Conservation (phyloP, 129 eudicot species). For the Calendula officinalis region DNA sequence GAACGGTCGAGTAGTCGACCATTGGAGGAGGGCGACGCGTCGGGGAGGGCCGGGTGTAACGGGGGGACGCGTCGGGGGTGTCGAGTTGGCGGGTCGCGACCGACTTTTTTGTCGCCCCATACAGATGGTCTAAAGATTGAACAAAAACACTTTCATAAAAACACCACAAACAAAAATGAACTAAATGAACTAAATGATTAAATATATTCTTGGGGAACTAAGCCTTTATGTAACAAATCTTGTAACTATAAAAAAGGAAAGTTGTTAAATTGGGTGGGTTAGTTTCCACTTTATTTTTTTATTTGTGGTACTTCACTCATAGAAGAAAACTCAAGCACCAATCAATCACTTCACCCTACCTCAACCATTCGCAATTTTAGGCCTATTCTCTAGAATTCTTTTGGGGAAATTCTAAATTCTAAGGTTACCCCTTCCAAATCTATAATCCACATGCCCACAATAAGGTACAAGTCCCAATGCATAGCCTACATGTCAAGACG, state of each 20-base stretch:
- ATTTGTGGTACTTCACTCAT: constrained; percentile 36
- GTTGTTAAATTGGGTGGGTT: constrained; percentile 31
- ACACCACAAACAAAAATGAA: no score
- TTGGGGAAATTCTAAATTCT: constrained; percentile 20
- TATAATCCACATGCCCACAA: constrained; percentile 12
- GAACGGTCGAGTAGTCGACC: no score
- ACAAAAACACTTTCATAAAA: no score
- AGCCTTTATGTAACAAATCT: constrained; percentile 11
- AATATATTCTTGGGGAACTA: constrained; percentile 1
- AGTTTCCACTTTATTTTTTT: constrained; percentile 30
- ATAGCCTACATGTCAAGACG: constrained; percentile 18
- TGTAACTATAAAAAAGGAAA: constrained; percentile 32
- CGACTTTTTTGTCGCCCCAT: no score
- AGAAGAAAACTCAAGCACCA: constrained; percentile 36
- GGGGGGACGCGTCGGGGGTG: no score
- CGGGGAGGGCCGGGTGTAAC: no score
- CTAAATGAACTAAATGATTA: neutral
- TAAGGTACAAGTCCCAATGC: constrained; percentile 19
- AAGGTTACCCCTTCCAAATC: constrained; percentile 30
- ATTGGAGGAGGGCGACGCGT: no score
- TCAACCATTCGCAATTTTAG: constrained; percentile 37
- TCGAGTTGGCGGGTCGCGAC: no score
- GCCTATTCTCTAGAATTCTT: constrained; percentile 33
- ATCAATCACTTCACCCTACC: constrained; percentile 38
- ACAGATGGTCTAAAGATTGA: no score